Evolutionary conservation across 805 yeast species (phyloP).

Genomic region (Barnettozyma salicaria): DNA sequence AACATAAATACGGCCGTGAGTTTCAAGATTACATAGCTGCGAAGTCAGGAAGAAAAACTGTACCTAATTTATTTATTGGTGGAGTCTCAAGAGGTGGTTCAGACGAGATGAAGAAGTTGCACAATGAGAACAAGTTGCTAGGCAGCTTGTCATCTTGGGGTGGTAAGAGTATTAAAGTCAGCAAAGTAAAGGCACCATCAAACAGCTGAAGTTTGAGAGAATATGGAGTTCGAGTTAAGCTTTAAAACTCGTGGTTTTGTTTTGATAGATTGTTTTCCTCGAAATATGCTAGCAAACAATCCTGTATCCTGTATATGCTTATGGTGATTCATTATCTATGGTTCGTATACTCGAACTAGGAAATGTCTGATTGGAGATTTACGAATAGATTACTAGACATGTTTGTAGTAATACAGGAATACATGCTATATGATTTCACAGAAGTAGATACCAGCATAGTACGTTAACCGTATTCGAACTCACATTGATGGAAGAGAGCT

Average conservation of each 20-base stretch:
- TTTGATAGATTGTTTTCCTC: too few relatives aligned
- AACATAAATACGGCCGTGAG: slow-evolving; percentile 66
- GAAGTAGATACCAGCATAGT: too few relatives aligned
- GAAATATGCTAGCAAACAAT: too few relatives aligned
- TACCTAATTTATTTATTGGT: slow-evolving; percentile 80
- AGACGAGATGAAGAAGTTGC: slow-evolving; percentile 69
- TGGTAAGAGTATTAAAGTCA: slow-evolving; percentile 41
- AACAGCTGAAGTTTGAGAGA: slow-evolving; percentile 28
- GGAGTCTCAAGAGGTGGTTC: slow-evolving; percentile 81
- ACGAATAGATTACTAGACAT: too few relatives aligned
- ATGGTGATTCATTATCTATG: too few relatives aligned
- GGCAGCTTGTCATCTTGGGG: slow-evolving; percentile 59
- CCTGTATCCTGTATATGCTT: too few relatives aligned
- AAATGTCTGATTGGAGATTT: too few relatives aligned
- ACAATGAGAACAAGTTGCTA: slow-evolving; percentile 49
- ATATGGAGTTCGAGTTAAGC: background rate
- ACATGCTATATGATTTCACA: background rate
- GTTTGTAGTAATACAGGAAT: background rate
- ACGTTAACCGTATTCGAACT: too few relatives aligned
- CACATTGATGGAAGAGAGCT: too few relatives aligned
- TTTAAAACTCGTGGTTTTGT: background rate
- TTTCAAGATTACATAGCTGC: slow-evolving; percentile 67
- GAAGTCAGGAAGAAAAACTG: slow-evolving; percentile 75
- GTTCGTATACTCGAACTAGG: too few relatives aligned
- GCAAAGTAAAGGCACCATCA: slow-evolving; percentile 51